Percentiles rank a stretch among this genome's conserved stretches.
Conservation (phyloP, 2,329 filamentous ascomycete genomes). For the Orbilia brochopaga region DNA sequence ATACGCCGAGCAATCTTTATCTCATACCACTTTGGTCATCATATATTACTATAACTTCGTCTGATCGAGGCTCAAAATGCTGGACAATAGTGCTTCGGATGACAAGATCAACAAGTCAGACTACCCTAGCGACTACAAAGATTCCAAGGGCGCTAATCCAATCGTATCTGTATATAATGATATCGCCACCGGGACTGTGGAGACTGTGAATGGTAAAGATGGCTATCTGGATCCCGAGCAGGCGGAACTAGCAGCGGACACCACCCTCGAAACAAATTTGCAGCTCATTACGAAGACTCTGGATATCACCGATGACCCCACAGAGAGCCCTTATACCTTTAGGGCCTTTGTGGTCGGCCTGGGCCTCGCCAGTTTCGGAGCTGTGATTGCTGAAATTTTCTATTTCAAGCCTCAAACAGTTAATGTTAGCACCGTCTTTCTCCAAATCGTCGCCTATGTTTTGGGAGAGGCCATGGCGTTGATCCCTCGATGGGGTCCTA, state of each 20-base stretch:
- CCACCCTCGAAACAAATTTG: conserved; percentile 52
- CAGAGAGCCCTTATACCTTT: conserved; percentile 58
- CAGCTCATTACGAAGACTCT: conserved; percentile 57
- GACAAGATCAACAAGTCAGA: neutral
- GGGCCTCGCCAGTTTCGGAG: conserved; percentile 57
- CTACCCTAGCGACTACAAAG: neutral
- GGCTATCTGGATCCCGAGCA: conserved; percentile 21
- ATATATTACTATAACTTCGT: no score
- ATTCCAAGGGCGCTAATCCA: neutral
- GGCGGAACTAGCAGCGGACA: conserved; percentile 37
- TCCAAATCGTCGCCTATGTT: conserved; percentile 61
- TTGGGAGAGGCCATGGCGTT: conserved; percentile 59
- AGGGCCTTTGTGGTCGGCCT: conserved; percentile 58
- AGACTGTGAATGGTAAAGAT: conserved; percentile 11
- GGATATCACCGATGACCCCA: conserved; percentile 58
- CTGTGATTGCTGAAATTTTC: conserved; percentile 60
- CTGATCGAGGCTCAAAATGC: no score
- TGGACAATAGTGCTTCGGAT: neutral
- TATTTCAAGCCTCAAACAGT: conserved; percentile 61
- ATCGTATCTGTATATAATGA: conserved; percentile 3
- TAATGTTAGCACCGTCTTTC: conserved; percentile 60
- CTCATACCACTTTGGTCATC: no score
- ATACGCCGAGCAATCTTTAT: no score
- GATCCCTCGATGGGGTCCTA: conserved; percentile 57
- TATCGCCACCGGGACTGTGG: conserved; percentile 7